Base-by-base conservation (phyloP, 495 filamentous ascomycete species). In the Sordaria brevicollis region DNA sequence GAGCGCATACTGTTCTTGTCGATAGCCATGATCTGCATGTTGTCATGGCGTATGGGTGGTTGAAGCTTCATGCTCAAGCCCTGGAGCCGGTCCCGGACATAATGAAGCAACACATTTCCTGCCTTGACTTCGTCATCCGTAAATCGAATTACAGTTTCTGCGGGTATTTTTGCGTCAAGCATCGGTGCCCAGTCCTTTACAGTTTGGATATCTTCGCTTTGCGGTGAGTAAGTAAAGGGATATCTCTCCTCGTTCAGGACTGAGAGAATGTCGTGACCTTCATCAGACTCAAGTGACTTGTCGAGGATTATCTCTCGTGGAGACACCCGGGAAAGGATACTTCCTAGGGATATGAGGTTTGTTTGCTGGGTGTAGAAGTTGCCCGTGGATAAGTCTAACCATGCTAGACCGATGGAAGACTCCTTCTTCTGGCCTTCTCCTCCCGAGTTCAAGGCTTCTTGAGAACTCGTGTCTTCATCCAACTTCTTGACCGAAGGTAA, bases 351-450 rank as follows among this genome's bases (percentile, higher is more conserved):
- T 35, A 87, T 83, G 10, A 92, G 75, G 3, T 89, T 89, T 6
- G 92, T 92, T n/a, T 83, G 81, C 77, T 97, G 92, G 4, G 92
- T 96, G 74, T 88, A 95, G 78, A 97, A 97, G 74, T 92, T 89
- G 2, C 95, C 96, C 5, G 95, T 99, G 35, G 94, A 97, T 9
- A 98, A 81, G 79, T 99, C 95, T 38, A 97, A 79, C 95, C 95
- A 99, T 31, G 96, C 91, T 41, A 99, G 80, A 10, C 96, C 96
- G 70, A 96, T 69, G 2, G 84, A 71, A 74, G 79, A 67, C n/a
- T 69, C 5, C 34, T 68, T 43, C 39, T 25, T 34, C 49, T 29
- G 57, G 8, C 41, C 6, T 66, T 33, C 33, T 31, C 6, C 33
- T 31, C 6, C 13, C 13, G 49, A 62, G 49, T 62, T 8, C 25